Evolutionary conservation across 495 filamentous ascomycete species (phyloP).

Genomic region (Aspergillus ellipticus): DNA sequence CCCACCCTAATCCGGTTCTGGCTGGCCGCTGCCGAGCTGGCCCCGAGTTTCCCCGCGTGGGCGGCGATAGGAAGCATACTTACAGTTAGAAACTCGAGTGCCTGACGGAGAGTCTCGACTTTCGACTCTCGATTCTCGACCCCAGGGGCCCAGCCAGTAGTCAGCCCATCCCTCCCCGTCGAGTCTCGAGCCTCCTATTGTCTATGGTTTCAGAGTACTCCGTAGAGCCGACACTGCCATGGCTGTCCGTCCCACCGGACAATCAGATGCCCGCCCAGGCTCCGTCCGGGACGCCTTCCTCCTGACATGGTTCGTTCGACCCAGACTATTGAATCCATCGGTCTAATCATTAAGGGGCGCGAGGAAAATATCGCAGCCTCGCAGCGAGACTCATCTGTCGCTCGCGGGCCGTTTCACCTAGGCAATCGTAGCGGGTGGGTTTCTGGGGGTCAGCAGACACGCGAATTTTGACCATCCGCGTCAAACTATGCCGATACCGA

Average conservation of each 20-base stretch:
- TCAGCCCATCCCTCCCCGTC: too few relatives aligned
- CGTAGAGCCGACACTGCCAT: too few relatives aligned
- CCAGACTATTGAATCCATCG: background rate
- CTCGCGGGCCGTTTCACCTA: background rate
- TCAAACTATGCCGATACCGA: constrained; percentile 4
- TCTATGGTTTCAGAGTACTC: background rate
- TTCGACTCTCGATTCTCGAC: too few relatives aligned
- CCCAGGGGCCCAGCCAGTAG: background rate
- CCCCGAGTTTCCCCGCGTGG: background rate
- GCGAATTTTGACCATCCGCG: constrained; percentile 9
- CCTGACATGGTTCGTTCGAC: background rate
- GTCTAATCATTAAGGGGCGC: background rate
- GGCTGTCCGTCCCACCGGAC: too few relatives aligned
- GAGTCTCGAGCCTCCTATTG: too few relatives aligned
- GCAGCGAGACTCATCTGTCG: background rate
- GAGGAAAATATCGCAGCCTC: background rate
- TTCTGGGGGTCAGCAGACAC: constrained; percentile 18
- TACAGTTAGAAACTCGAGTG: too few relatives aligned
- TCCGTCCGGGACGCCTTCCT: background rate
- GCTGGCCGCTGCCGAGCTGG: background rate
- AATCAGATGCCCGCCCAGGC: background rate
- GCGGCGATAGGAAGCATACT: too few relatives aligned
- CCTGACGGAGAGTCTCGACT: too few relatives aligned
- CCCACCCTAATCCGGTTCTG: background rate
- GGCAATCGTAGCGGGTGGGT: constrained; percentile 1